These are phyloP conservation scores for Alternaria longipes DNA, from an alignment of 2,329 filamentous ascomycete genomes.

Conservation along the genomic window DNA sequence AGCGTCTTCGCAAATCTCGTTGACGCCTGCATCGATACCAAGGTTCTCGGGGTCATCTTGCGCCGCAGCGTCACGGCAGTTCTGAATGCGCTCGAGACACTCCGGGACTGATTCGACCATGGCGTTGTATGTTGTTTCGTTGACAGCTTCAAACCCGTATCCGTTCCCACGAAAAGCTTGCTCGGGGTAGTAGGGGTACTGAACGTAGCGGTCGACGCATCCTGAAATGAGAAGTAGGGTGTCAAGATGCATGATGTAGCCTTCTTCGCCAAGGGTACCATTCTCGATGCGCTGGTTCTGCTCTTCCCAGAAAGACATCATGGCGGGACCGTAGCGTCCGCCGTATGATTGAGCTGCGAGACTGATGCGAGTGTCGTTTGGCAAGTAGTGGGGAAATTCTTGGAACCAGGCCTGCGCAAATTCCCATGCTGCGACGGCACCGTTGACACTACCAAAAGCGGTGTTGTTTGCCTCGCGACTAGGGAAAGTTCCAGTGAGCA, in stretches of 20 bases:
- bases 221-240: conserved; percentile 22
- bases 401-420: conserved; percentile 34
- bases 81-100: conserved; percentile 27
- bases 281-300: conserved; percentile 26
- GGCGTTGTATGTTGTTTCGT: conserved; percentile 26
- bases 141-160: conserved; percentile 22
- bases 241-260: conserved; percentile 22
- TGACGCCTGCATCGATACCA: conserved; percentile 26
- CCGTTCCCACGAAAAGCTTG: conserved; percentile 23
- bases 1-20: conserved; percentile 61
- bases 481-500: conserved; percentile 28
- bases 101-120: conserved; percentile 25
- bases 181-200: conserved; percentile 22
- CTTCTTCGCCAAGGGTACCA: conserved; percentile 15
- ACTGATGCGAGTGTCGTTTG: conserved; percentile 29
- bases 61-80: conserved; percentile 23
- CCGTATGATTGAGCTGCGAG: conserved; percentile 30
- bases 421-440: conserved; percentile 31
- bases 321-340: conserved; percentile 24
- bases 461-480: conserved; percentile 30
- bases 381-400: conserved; percentile 32
- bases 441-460: conserved; percentile 28
- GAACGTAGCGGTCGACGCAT: conserved; percentile 20
- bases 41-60: conserved; percentile 50
- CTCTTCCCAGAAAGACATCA: conserved; percentile 27